phyloP scores from a whole-genome alignment of 805 yeast genomes.

The Dipodascopsis tothii region DNA sequence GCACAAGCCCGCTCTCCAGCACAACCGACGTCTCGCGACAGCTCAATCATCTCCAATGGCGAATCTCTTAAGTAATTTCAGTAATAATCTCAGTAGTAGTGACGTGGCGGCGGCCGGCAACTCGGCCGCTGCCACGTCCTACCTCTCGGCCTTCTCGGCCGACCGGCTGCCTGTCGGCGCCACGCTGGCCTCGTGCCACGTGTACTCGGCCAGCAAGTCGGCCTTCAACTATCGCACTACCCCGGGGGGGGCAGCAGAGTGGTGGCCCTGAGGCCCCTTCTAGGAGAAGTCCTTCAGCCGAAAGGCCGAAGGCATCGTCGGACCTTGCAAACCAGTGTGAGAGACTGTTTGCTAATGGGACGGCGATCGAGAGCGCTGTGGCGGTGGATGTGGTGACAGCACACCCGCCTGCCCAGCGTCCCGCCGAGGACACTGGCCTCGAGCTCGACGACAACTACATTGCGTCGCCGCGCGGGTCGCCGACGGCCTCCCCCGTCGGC shows the following conservation, averaged over 20 bases:
- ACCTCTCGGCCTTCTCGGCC: slow-evolving; percentile 10
- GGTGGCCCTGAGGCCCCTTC: slow-evolving; percentile 28
- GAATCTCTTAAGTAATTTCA: slow-evolving; percentile 23
- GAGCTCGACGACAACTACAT: background rate
- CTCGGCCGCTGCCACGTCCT: slow-evolving; percentile 1
- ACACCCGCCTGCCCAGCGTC: no score
- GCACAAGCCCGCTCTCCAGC: no score
- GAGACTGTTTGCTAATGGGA: slow-evolving; percentile 26
- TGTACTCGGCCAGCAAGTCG: slow-evolving; percentile 22
- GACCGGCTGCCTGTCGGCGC: slow-evolving; percentile 9
- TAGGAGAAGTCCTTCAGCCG: slow-evolving; percentile 25
- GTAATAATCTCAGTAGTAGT: slow-evolving; percentile 16
- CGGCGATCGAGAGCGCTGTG: slow-evolving; percentile 18
- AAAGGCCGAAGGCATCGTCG: slow-evolving; percentile 26
- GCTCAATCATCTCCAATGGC: slow-evolving; percentile 19
- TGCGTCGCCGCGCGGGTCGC: background rate
- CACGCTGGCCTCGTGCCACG: slow-evolving; percentile 24
- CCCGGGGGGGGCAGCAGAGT: slow-evolving; percentile 27
- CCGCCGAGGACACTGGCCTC: no score
- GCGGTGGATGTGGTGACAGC: slow-evolving; percentile 1
- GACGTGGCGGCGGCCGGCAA: slow-evolving; percentile 4
- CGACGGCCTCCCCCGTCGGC: background rate
- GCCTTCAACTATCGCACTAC: slow-evolving; percentile 25
- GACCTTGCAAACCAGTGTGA: slow-evolving; percentile 27
- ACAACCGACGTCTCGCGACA: no score